Evolutionary conservation across 1,284 basidiomycete species (phyloP).

Genomic region (Vanrija pseudolonga): DNA sequence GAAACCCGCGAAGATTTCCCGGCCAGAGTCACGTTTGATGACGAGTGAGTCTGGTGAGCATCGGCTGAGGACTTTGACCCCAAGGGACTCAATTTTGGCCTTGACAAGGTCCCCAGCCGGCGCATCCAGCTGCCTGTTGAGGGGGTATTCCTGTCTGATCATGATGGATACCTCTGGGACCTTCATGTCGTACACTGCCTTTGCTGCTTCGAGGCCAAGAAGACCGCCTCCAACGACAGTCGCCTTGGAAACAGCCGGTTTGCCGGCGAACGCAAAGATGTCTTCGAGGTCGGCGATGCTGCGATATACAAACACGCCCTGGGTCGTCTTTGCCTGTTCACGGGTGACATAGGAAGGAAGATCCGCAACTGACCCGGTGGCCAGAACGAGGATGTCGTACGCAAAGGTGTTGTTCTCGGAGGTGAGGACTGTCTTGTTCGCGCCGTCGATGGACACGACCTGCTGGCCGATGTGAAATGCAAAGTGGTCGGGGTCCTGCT

Average conservation of each 20-base stretch:
- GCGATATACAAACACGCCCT: constrained; percentile 68
- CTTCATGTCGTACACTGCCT: constrained; percentile 64
- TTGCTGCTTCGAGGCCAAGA: constrained; percentile 69
- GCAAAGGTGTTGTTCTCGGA: constrained; percentile 54
- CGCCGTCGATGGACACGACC: constrained; percentile 55
- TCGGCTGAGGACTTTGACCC: constrained; percentile 55
- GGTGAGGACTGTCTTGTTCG: constrained; percentile 53
- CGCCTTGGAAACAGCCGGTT: constrained; percentile 53
- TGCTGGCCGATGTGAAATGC: constrained; percentile 57
- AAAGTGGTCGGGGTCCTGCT: constrained; percentile 57
- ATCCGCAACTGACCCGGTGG: constrained; percentile 66
- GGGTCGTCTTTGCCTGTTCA: constrained; percentile 49
- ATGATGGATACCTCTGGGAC: constrained; percentile 53
- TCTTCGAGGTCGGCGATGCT: constrained; percentile 64
- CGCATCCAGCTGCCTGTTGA: constrained; percentile 67
- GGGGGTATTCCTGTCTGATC: constrained; percentile 60
- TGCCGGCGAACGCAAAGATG: constrained; percentile 59
- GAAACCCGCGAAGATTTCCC: constrained; percentile 55
- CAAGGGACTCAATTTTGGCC: constrained; percentile 62
- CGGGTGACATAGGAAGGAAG: constrained; percentile 62
- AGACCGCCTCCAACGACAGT: constrained; percentile 66
- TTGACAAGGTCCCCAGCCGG: constrained; percentile 68
- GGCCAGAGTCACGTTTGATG: too few relatives aligned
- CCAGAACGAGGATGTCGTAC: constrained; percentile 65
- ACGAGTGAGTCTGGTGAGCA: constrained; percentile 23